Base-by-base conservation (phyloP, 2,329 filamentous ascomycete species). In the Dryadomyces quercivorus region DNA sequence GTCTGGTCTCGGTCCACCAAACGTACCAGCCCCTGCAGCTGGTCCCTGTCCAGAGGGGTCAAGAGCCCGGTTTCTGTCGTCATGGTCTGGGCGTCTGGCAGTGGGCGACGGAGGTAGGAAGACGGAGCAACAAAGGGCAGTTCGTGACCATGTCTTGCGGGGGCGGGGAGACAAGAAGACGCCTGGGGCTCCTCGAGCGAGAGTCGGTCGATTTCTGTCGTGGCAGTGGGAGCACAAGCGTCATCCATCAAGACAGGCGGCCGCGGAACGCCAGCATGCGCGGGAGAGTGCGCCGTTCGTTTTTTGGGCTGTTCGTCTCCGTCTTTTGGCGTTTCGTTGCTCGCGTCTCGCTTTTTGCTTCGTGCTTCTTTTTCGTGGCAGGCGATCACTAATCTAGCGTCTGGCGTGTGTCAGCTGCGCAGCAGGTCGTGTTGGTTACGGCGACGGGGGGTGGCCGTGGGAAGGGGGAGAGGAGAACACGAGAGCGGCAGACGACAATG, bases 11-110 rank as follows among this genome's bases (percentile, higher is more conserved):
- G 15, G 16, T 18, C 12, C 38, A 3, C 16, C 12, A 12, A n/a
- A 21, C 85, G 74, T 73, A 90, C 86, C 76, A 92, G 74, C 62
- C 85, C 86, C 66, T 88, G 84, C 64, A 84, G 76, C 72, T 91
- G 86, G 66, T 91, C 86, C 71, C 77, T 81, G 68, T 92, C 86
- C 56, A 87, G 74, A 58, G 79, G 76, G 63, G 75, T 83, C 68
- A 75, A 72, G 57, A 70, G 65, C 59, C 69, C 70, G 59, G 67
- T 61, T 59, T 73, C 70, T 56, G 70, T 62, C 26, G 26, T 31
- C 62, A 70, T 65, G 63, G 70, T 68, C 64, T 66, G 69, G 65
- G 65, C 68, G 60, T 64, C 63, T 57, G 66, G 62, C 58, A 68
- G 68, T 53, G 69, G 70, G 59, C 69, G 70, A 59, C 69, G 67